Evolutionary conservation across 2,329 filamentous ascomycete genomes (phyloP), one percentile per base, ranked within the genome.

Genomic region (Kalaharituber pfeilii): DNA sequence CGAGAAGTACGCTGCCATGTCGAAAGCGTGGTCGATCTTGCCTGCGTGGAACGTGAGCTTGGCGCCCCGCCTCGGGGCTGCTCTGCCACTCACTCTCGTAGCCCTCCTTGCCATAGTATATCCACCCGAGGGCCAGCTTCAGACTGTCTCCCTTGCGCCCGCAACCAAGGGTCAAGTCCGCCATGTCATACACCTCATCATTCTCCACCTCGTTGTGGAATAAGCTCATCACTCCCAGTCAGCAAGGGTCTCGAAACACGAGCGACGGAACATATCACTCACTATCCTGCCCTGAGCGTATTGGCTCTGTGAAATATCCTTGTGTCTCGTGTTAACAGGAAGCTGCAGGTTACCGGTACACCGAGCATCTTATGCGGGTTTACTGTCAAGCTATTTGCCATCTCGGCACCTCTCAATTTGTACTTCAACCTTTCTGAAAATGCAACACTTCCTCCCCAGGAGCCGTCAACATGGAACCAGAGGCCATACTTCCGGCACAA

Each of bases 301-400:
- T 94, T 94, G 11, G 87, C 87, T 49, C 70, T 72, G 67, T 91
- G 83, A 67, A 96, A 93, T 24, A 82, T 71, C 54, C 75, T 72
- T 65, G 93, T 69, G 66, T 96, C 88, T 1, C 77, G 76, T 0
- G 79, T 81, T 11, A 98, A 75, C 3, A 98, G 75, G 71, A 94
- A 95, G 0, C 83, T 88, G 70, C 88, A 96, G 0, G 88, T 94
- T 39, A 93, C 72, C 0, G 91, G 89, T 2, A 86, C 84, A 56
- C 86, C 86, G 66, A 96, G 77, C 91, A 96, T 96, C 71, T 96
- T 96, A 71, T 98, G 91, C 55, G 91, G 88, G 68, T 94, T 96
- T 53, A 94, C 77, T 1, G 87, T 86, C 36, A 96, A 72, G 13
- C 80, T 86, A 68, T 95, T 77, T 8, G 88, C 91, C 39, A 82